Conservation (phyloP, 345 rosid species). For the Murraya koenigii region DNA sequence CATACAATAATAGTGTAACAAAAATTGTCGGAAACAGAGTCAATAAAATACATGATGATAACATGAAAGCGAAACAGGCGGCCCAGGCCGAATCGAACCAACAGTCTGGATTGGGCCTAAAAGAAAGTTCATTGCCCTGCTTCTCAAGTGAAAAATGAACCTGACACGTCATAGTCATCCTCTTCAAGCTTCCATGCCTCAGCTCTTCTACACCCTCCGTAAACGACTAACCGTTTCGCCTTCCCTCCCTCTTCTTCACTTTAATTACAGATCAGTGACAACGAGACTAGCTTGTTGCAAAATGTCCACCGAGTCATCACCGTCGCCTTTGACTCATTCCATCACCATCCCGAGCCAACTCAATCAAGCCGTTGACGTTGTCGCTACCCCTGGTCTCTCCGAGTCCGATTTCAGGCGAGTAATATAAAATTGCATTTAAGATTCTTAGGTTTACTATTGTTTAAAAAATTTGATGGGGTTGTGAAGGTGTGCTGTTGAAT, state of each 20-base stretch:
- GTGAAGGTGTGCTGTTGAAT: conserved; percentile 65
- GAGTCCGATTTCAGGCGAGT: conserved; percentile 65
- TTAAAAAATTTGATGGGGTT: background rate
- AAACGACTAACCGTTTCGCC: conserved; percentile 18
- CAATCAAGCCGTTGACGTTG: conserved; percentile 51
- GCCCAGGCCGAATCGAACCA: too few species aligned
- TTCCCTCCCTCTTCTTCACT: conserved; percentile 18
- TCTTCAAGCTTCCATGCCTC: background rate
- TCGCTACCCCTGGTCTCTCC: conserved; percentile 64
- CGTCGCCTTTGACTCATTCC: conserved; percentile 35
- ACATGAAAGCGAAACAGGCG: too few species aligned
- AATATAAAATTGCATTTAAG: background rate
- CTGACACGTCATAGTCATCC: background rate
- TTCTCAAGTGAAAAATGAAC: background rate
- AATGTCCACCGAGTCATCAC: conserved; percentile 38
- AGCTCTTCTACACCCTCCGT: conserved; percentile 23
- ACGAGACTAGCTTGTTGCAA: conserved; percentile 16
- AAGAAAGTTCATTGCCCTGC: background rate
- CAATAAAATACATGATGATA: too few species aligned
- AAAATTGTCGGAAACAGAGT: too few species aligned
- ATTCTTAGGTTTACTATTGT: background rate
- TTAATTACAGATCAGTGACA: conserved; percentile 5
- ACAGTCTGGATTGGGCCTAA: background rate
- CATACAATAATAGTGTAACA: too few species aligned
- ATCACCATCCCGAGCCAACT: conserved; percentile 54